Evolutionary conservation across 441 rosid genomes (phyloP).

Genomic region (Corymbia citriodora): DNA sequence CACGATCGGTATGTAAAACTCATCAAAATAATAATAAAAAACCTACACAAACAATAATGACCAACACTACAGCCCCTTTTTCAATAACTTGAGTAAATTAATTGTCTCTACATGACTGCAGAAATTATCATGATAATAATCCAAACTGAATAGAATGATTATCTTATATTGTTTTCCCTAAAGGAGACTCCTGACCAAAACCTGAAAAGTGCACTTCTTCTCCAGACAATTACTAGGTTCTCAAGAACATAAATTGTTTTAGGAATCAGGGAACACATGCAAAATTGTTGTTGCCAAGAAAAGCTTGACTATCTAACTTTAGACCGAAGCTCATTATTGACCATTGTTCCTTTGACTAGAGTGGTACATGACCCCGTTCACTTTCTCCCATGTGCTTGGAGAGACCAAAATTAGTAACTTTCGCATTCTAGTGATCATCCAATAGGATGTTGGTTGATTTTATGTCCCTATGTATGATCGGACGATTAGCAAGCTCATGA

Average conservation of each 20-base stretch:
- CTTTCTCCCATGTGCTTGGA: slow-evolving; percentile 51
- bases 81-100: background rate
- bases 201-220: background rate
- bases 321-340: slow-evolving; percentile 15
- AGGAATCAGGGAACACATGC: background rate
- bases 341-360: slow-evolving; percentile 92
- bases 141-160: background rate
- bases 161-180: background rate
- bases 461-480: background rate
- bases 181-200: background rate
- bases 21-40: background rate
- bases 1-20: background rate
- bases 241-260: background rate
- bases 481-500: background rate
- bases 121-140: background rate
- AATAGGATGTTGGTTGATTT: background rate
- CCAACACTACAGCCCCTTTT: background rate
- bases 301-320: background rate
- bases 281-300: background rate
- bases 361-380: slow-evolving; percentile 58
- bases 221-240: background rate
- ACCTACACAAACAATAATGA: background rate
- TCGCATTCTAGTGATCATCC: slow-evolving; percentile 22
- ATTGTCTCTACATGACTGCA: background rate
- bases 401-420: slow-evolving; percentile 85